Conservation (phyloP, 441 rosid species). For the Erysimum cheiri region DNA sequence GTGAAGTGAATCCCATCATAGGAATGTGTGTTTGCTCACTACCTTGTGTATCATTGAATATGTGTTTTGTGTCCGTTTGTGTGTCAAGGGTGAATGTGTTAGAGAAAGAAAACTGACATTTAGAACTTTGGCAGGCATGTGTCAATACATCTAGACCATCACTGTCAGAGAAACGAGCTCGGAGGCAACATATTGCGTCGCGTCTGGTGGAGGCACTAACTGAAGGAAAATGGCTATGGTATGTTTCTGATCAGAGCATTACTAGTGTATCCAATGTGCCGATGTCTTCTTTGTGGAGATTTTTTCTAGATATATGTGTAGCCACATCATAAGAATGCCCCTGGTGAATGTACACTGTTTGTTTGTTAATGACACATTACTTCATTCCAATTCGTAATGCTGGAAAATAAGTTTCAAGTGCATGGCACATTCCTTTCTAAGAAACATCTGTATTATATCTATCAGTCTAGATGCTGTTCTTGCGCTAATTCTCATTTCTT, state of each 20-base stretch:
- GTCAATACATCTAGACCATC: conserved; percentile 52
- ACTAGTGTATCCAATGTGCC: conserved; percentile 26
- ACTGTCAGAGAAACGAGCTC: conserved; percentile 64
- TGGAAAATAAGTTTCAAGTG: conserved; percentile 17
- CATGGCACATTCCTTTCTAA: conserved; percentile 11
- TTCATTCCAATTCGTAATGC: conserved; percentile 14
- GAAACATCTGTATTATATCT: conserved; percentile 26
- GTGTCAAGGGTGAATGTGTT: conserved; percentile 26
- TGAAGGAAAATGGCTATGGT: conserved; percentile 97
- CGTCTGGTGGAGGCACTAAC: conserved; percentile 76
- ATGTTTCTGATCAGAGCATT: conserved; percentile 41
- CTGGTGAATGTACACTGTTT: conserved; percentile 30
- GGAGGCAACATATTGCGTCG: conserved; percentile 65
- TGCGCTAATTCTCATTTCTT: conserved; percentile 9
- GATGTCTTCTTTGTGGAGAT: conserved; percentile 7
- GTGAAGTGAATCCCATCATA: conserved; percentile 21
- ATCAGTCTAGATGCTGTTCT: conserved; percentile 26
- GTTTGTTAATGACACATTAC: conserved; percentile 23
- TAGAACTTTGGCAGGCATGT: conserved; percentile 61
- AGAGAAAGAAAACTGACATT: conserved; percentile 34
- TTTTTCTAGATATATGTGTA: conserved; percentile 26
- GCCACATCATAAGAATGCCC: conserved; percentile 23
- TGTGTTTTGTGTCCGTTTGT: conserved; percentile 11
- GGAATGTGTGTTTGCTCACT: conserved; percentile 24
- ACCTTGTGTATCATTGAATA: conserved; percentile 30